Evolutionary conservation across 2,329 filamentous ascomycete species (phyloP).

Genomic region (Apiospora phragmitis): DNA sequence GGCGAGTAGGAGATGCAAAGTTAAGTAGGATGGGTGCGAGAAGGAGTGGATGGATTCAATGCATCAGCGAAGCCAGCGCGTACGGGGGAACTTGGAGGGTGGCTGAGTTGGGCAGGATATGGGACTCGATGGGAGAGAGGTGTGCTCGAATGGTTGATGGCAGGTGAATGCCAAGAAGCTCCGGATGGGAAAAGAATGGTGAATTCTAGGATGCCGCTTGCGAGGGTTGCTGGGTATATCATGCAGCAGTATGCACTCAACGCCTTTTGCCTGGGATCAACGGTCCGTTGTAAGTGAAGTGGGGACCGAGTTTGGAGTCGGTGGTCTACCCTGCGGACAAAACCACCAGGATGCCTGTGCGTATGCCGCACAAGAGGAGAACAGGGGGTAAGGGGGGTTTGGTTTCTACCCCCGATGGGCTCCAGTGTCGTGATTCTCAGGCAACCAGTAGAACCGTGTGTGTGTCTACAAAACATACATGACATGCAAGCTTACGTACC

Average conservation of each 20-base stretch:
- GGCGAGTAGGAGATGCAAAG: background rate
- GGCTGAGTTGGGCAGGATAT: slow-evolving; percentile 21
- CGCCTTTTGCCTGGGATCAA: slow-evolving; percentile 8
- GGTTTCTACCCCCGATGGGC: background rate
- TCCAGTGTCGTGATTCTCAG: slow-evolving; percentile 6
- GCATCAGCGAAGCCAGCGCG: slow-evolving; percentile 29
- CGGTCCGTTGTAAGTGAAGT: slow-evolving; percentile 7
- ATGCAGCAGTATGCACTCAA: slow-evolving; percentile 7
- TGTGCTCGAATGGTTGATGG: slow-evolving; percentile 1
- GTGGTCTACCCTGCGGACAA: background rate
- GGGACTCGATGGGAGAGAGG: slow-evolving; percentile 5
- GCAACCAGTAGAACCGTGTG: background rate
- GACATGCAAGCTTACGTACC: slow-evolving; percentile 2
- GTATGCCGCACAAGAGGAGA: slow-evolving; percentile 1
- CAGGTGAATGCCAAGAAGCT: slow-evolving; percentile 10
- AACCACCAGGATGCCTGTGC: slow-evolving; percentile 5
- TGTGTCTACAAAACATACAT: background rate
- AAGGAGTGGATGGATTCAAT: slow-evolving; percentile 21
- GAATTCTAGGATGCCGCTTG: background rate
- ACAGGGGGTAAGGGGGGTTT: slow-evolving; percentile 4
- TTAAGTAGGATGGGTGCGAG: slow-evolving; percentile 19
- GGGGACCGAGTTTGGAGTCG: slow-evolving; percentile 4
- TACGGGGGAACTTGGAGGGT: slow-evolving; percentile 22
- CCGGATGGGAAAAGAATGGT: slow-evolving; percentile 8
- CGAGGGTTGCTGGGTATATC: slow-evolving; percentile 11